Percentiles rank a stretch among this genome's conserved stretches.
Evolutionary conservation across 1,139 yeast species (phyloP).

Genomic region (Hemisphaericaspora xylofermentans): DNA sequence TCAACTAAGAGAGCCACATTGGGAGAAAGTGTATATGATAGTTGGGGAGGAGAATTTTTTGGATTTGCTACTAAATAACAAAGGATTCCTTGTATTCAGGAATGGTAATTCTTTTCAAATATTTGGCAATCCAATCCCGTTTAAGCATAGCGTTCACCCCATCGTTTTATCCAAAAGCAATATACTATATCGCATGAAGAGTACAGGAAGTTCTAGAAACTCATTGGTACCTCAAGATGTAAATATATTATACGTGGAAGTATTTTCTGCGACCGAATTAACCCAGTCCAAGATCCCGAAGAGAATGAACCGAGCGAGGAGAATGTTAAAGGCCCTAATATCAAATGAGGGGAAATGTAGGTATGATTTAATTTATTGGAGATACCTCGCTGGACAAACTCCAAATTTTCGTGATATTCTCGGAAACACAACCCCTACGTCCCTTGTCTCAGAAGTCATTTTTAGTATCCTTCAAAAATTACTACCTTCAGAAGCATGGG

Average conservation of each 20-base stretch:
- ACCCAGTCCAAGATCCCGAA: neutral
- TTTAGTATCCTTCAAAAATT: slow-evolving; percentile 43
- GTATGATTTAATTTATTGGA: slow-evolving; percentile 17
- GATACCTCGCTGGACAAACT: slow-evolving; percentile 3
- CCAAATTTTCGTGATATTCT: slow-evolving; percentile 14
- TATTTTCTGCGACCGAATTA: slow-evolving; percentile 1
- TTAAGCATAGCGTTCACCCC: neutral
- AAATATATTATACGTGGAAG: slow-evolving; percentile 8
- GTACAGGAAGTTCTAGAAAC: slow-evolving; percentile 8
- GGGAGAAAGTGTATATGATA: slow-evolving; percentile 32
- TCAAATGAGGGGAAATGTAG: slow-evolving; percentile 24
- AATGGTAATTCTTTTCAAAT: slow-evolving; percentile 26
- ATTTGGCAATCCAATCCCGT: slow-evolving; percentile 30
- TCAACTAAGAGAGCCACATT: slow-evolving; percentile 32
- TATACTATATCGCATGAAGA: neutral
- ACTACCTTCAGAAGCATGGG: slow-evolving; percentile 57
- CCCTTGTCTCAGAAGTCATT: slow-evolving; percentile 39
- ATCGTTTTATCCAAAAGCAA: slow-evolving; percentile 13
- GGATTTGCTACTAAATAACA: slow-evolving; percentile 28
- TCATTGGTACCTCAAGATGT: slow-evolving; percentile 8
- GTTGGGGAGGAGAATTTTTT: slow-evolving; percentile 35
- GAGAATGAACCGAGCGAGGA: slow-evolving; percentile 7
- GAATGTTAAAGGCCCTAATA: slow-evolving; percentile 11
- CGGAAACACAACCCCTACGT: slow-evolving; percentile 22
- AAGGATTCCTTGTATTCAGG: slow-evolving; percentile 20